Evolutionary conservation across 2,329 filamentous ascomycete genomes (phyloP), one percentile per base, ranked within the genome.

Genomic region (Fusarium paranaense): DNA sequence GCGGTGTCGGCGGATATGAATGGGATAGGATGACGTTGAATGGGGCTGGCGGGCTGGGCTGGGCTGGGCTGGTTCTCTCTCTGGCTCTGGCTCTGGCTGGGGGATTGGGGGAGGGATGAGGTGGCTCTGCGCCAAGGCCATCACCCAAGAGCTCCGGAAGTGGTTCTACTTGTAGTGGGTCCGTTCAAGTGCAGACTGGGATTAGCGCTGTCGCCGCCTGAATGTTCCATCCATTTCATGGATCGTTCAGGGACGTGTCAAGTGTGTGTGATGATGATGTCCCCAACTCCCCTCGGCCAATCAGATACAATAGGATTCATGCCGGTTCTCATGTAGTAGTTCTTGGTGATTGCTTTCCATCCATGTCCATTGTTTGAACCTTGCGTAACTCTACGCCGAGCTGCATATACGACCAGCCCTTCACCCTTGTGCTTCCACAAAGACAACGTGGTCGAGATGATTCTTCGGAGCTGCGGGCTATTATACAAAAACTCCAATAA

Each of bases 11-110:
- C 33, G 62, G 70, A 69, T 58, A 52, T 74, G 69, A 62, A 76
- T 67, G 69, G 64, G 66, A 75, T 65, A 70, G 74, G 72, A 76
- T 76, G 73, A 76, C 72, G 72, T 74, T 74, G 70, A 75, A 70
- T 64, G 72, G 69, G 69, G 72, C 72, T 74, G 62, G 27, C 47
- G 25, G 57, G 13, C 57, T 54, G 71, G 63, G 71, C 68, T 61
- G 64, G 38, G 30, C 52, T 58, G 37, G 37, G 37, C 37, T n/a
- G 18, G 37, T 38, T 38, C 37, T 40, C 2, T 2, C 22, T 22
- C 22, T 22, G 50, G n/a, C 5, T 56, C 16, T 35, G 30, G 11
- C 30, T 33, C 6, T 33, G 50, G 50, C 50, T 35, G 18, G 52
- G 52, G 13, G 50, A 30, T 30, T 54, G 35, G 59, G 59, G 50